Base-by-base conservation (phyloP, 2,329 filamentous ascomycete species). In the Fonsecaea pedrosoi region DNA sequence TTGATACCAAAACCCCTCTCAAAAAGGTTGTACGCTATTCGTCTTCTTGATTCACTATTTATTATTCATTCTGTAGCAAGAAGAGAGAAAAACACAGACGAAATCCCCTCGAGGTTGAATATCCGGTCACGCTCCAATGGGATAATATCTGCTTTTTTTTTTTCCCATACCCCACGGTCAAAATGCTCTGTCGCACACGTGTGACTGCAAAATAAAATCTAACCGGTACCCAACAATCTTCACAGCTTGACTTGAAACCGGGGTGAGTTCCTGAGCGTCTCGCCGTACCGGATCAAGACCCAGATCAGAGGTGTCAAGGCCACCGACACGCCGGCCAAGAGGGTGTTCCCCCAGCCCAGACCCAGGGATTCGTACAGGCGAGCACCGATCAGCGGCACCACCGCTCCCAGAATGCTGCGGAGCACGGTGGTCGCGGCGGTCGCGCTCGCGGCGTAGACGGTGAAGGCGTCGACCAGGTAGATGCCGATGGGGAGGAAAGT, bases 361-460 rank as follows among this genome's bases (percentile, higher is more conserved):
- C 82, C 82, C 0, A 85, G 75, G 0, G 73, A 72, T 0, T 72
- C 61, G 64, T 83, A 85, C 81, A 86, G 73, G 73, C 81, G 78
- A 0, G 82, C 77, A 0, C 87, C 88, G 8, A 87, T 87, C 1
- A 90, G 78, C 0, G 88, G 88, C 0, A 90, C 82, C 0, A 86
- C 77, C 3, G 87, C 87, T 0, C 84, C 86, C 0, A 83, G 80
- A 62, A 88, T 76, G 0, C 82, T 85, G 25, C 85, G 78, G 34
- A 87, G 77, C 2, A 87, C 82, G 0, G 84, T 84, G 8, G 83
- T 83, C 0, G 84, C 86, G 0, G 84, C 85, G 37, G 83, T 82
- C 0, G 83, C 83, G 59, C 76, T 79, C 0, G 83, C 83, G 0
- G 83, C 80, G 59, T 81, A 82, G 0, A 79, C 74, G 0, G 81